phyloP scores from a whole-genome alignment of 768 basidiomycete species.

The Trametes gibbosa region DNA sequence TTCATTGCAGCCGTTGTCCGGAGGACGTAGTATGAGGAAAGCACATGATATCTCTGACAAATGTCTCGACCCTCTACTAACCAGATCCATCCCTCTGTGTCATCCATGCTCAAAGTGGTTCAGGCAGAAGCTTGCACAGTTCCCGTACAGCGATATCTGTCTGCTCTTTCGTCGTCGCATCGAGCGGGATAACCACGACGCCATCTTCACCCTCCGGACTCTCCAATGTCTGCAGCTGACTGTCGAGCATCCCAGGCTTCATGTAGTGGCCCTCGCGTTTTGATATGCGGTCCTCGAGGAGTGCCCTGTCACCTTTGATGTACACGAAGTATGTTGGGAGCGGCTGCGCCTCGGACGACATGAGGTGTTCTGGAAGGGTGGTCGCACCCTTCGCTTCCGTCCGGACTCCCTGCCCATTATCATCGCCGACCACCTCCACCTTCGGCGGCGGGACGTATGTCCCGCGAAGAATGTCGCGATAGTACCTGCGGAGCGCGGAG shows the following conservation, averaged over 20 bases:
- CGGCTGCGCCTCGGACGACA: slow-evolving; percentile 27
- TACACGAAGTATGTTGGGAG: slow-evolving; percentile 75
- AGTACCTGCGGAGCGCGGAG: slow-evolving; percentile 77
- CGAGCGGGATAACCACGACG: slow-evolving; percentile 60
- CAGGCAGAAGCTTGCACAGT: slow-evolving; percentile 31
- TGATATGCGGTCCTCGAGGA: slow-evolving; percentile 63
- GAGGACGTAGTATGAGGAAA: too few species aligned
- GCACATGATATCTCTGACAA: too few species aligned
- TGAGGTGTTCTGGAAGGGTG: slow-evolving; percentile 24
- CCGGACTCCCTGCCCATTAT: too few species aligned
- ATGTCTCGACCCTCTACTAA: too few species aligned
- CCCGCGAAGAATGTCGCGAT: slow-evolving; percentile 82
- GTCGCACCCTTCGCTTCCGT: slow-evolving; percentile 13
- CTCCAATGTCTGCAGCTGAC: slow-evolving; percentile 72
- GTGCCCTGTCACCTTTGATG: slow-evolving; percentile 55
- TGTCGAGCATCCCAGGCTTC: slow-evolving; percentile 79
- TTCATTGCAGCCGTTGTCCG: too few species aligned
- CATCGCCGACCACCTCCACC: too few species aligned
- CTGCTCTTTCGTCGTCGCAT: slow-evolving; percentile 56
- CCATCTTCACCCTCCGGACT: slow-evolving; percentile 64
- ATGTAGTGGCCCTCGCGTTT: slow-evolving; percentile 75
- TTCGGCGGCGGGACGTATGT: slow-evolving; percentile 19
- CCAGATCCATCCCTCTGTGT: too few species aligned
- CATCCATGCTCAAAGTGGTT: slow-evolving; percentile 13
- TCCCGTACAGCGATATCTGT: slow-evolving; percentile 43